Evolutionary conservation across 768 basidiomycete genomes (phyloP).

Genomic region (Cystobasidiopsis lactophilus): DNA sequence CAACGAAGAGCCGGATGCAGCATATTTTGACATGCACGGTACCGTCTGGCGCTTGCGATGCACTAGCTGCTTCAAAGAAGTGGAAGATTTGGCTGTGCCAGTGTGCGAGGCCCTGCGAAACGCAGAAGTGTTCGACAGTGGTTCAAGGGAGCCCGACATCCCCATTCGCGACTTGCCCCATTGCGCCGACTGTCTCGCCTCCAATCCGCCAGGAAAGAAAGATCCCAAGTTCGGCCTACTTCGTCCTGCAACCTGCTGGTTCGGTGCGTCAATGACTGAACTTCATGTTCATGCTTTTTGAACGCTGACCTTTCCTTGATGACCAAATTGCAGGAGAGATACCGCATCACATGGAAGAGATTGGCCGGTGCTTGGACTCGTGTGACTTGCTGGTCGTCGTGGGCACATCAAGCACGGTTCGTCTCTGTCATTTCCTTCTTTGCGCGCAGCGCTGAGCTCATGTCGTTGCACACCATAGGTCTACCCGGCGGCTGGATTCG

Average conservation of each 20-base stretch:
- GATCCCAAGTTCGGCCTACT: constrained; percentile 27
- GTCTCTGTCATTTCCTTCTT: too few species aligned
- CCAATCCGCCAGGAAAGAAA: constrained; percentile 5
- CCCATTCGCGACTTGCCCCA: neutral
- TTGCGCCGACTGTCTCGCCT: neutral
- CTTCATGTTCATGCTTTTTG: too few species aligned
- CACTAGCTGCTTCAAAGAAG: constrained; percentile 30
- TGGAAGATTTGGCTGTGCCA: constrained; percentile 6
- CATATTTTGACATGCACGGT: constrained; percentile 38
- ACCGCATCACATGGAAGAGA: constrained; percentile 27
- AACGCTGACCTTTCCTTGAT: too few species aligned
- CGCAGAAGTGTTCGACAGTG: constrained; percentile 23
- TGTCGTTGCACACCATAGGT: constrained; percentile 9
- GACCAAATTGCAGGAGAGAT: constrained; percentile 25
- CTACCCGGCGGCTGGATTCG: constrained; percentile 19
- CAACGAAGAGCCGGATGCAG: neutral
- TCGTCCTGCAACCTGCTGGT: constrained; percentile 40
- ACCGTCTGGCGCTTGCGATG: constrained; percentile 29
- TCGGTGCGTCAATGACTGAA: constrained; percentile 25
- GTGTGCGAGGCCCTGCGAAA: constrained; percentile 24
- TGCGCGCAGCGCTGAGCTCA: neutral
- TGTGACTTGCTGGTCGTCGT: constrained; percentile 37
- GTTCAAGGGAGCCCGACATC: neutral
- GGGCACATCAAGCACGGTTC: constrained; percentile 35
- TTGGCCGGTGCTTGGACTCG: constrained; percentile 28